A percentile compares a stretch with the other conserved stretches of the same genome.
Conservation (phyloP, 2,329 filamentous ascomycete genomes). For the Botrytis tulipae region DNA sequence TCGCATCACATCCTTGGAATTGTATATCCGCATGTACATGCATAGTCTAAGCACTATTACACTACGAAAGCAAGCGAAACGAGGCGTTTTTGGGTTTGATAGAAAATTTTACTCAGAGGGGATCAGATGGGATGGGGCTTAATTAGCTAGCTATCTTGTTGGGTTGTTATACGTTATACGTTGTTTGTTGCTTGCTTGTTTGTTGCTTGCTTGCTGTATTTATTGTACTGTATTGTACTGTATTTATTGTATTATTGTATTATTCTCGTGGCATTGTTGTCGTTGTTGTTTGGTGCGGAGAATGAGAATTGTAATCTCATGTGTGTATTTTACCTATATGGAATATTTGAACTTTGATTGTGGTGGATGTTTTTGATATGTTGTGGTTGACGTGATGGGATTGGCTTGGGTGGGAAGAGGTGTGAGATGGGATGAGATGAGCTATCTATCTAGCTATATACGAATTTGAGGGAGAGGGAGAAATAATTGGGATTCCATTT, state of each 20-base stretch:
- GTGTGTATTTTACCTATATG: no score
- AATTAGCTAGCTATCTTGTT: neutral
- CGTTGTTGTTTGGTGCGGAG: neutral
- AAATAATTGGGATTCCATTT: no score
- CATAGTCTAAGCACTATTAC: neutral
- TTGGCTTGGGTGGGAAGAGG: no score
- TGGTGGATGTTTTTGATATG: no score
- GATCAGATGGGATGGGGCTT: neutral
- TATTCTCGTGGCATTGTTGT: neutral
- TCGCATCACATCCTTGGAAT: neutral
- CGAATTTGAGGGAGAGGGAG: no score
- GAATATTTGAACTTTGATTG: no score
- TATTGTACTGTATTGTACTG: neutral
- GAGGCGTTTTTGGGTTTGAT: neutral
- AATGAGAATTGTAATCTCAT: neutral
- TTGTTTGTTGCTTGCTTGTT: neutral
- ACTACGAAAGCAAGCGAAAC: neutral
- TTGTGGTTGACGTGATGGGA: no score
- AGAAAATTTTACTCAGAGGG: neutral
- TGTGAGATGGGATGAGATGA: no score
- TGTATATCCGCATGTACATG: neutral
- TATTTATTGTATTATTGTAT: neutral
- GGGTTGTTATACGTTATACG: neutral
- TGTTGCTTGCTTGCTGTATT: neutral
- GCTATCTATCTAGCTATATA: no score